Conservation (phyloP, 169 alveolate species). For the Cryptosporidium bovis region DNA sequence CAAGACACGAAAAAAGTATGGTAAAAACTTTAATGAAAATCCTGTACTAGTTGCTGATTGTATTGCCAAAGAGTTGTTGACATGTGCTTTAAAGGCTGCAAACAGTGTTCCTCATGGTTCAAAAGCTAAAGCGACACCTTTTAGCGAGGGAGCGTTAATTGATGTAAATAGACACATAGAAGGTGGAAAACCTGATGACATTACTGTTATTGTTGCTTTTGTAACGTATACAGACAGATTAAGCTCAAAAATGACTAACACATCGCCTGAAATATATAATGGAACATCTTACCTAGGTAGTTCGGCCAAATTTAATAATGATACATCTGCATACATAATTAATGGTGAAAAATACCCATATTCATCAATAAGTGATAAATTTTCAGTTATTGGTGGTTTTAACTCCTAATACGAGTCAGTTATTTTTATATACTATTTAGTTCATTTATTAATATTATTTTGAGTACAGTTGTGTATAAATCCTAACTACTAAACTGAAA, state of each 20-base stretch:
- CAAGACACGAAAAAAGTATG: constrained; percentile 37
- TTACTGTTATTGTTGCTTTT: constrained; percentile 80
- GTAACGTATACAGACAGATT: constrained; percentile 46
- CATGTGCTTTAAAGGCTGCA: constrained; percentile 61
- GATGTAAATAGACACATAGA: constrained; percentile 77
- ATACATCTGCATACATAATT: constrained; percentile 50
- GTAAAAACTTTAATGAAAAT: constrained; percentile 18
- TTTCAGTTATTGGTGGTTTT: constrained; percentile 42
- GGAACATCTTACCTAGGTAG: constrained; percentile 62
- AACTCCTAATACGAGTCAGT: background rate
- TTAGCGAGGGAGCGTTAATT: constrained; percentile 76
- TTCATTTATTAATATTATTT: too few relatives aligned
- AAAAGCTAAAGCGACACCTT: constrained; percentile 76
- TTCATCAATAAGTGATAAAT: constrained; percentile 56
- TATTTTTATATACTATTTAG: too few relatives aligned
- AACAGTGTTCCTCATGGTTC: constrained; percentile 41
- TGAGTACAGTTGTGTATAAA: too few relatives aligned
- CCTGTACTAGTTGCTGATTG: constrained; percentile 52
- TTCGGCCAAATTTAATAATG: constrained; percentile 69
- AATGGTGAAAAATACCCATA: constrained; percentile 65
- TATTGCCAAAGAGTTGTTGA: constrained; percentile 56
- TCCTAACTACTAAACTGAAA: too few relatives aligned
- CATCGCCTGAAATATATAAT: constrained; percentile 59
- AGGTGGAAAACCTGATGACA: constrained; percentile 84
- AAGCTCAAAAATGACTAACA: constrained; percentile 21